A percentile compares a stretch with the other conserved stretches of the same genome.
Conservation (phyloP, 305 asterid species). For the Plantago coronopus region DNA sequence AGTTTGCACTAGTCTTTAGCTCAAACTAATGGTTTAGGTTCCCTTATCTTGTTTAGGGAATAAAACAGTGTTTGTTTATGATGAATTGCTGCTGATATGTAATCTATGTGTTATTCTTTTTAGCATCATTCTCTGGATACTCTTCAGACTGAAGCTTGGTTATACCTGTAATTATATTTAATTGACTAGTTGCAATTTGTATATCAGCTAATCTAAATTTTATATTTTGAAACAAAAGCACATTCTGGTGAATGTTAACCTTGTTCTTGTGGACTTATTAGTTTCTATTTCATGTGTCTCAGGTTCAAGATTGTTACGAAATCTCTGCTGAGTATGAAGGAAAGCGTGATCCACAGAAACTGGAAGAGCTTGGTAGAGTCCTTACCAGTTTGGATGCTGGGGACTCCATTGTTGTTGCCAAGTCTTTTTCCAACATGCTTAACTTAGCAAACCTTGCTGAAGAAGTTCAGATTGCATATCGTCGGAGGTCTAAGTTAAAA, state of each 20-base stretch:
- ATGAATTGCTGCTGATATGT: too few relatives aligned
- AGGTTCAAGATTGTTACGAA: constrained; percentile 81
- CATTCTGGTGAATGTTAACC: not conserved
- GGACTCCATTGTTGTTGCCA: constrained; percentile 66
- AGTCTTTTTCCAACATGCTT: constrained; percentile 73
- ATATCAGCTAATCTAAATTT: not conserved
- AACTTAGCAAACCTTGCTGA: constrained; percentile 65
- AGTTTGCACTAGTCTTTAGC: too few relatives aligned
- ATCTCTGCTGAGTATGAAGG: constrained; percentile 68
- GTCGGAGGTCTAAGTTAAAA: constrained; percentile 57
- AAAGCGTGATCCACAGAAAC: constrained; percentile 46
- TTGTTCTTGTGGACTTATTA: constrained; percentile 9
- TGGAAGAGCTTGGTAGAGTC: constrained; percentile 69
- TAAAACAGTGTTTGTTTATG: too few relatives aligned
- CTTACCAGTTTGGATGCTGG: constrained; percentile 77
- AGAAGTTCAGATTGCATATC: constrained; percentile 73
- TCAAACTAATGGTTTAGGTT: too few relatives aligned
- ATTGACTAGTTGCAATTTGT: not conserved
- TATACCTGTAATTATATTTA: too few relatives aligned
- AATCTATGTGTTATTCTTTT: too few relatives aligned
- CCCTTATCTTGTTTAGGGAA: too few relatives aligned
- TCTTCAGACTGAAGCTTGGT: too few relatives aligned
- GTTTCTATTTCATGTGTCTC: constrained; percentile 11
- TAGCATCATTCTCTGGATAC: too few relatives aligned
- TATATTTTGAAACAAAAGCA: not conserved